Base-by-base conservation (phyloP, 75 land plant species). In the Sequoiadendron giganteum region DNA sequence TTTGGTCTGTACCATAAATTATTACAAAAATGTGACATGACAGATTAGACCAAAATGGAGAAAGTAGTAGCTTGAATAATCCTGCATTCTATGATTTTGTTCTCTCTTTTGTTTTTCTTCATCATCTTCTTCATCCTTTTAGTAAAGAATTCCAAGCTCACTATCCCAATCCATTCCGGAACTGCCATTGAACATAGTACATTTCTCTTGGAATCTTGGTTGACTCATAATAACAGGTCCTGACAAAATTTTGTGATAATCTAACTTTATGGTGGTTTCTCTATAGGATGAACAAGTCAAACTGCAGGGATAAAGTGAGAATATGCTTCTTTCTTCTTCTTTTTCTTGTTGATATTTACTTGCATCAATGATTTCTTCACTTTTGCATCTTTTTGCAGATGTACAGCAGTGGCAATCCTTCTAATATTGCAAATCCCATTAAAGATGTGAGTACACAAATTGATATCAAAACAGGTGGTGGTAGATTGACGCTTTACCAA, bases 381-480 rank as follows among this genome's bases (percentile, higher is more conserved):
- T 19, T 43, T 39, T 79, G 28, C 34, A 70, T 86, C 34, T 86
- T 47, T 77, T 56, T 89, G 82, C 93, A 98, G 99, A 98, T 98
- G 89, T 98, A 98, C 89, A 98, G 99, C 92, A 98, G 97, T 90
- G 99, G 99, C 14, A 98, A 98, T 83, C 99, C 99, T 52, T 95
- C 99, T 81, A 98, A 98, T 89, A 92, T 93, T 85, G 95, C 93
- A 86, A 98, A 98, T 86, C 96, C 92, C 5, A 91, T 98, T 48
- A 95, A 83, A 47, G 95, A 97, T 91, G 99, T 90, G 39, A 95
- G 90, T 84, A 89, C 91, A 55, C 92, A 95, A 82, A 87, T 98
- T 85, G 93, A 92, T 88, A 87, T 98, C 45, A 93, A 91, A 70
- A 90, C 99, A 56, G 52, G 28, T 43, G 94, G 92, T 86, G 99